Conservation (phyloP, 2,329 filamentous ascomycete species). For the Ceratocystis smalleyi region DNA sequence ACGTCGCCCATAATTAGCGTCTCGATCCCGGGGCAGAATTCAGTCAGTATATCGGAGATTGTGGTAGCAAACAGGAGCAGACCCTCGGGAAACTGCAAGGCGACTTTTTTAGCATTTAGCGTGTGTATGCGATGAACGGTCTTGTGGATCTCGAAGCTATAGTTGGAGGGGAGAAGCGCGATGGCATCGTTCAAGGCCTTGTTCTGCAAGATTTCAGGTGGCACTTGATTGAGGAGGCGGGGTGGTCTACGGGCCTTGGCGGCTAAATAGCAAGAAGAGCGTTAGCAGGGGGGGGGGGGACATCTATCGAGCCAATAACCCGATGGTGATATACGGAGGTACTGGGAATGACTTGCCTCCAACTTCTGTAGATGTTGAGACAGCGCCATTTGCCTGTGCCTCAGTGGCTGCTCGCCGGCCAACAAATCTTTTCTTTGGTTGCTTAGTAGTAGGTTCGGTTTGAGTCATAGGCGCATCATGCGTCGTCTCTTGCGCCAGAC, state of each 20-base stretch:
- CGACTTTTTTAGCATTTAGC: slow-evolving; percentile 63
- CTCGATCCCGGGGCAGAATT: slow-evolving; percentile 82
- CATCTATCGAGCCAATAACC: too few relatives aligned
- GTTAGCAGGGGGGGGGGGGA: too few relatives aligned
- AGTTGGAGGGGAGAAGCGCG: slow-evolving; percentile 77
- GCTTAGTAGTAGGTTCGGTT: slow-evolving; percentile 29
- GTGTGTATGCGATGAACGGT: slow-evolving; percentile 88
- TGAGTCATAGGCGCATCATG: not conserved
- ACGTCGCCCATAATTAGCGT: slow-evolving; percentile 99
- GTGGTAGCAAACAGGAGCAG: slow-evolving; percentile 91
- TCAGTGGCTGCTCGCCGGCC: slow-evolving; percentile 54
- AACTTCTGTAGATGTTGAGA: slow-evolving; percentile 14
- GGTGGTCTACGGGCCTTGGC: slow-evolving; percentile 56
- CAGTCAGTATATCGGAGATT: slow-evolving; percentile 86
- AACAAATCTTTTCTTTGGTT: slow-evolving; percentile 86
- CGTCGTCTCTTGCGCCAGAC: slow-evolving; percentile 20
- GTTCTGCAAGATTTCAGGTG: slow-evolving; percentile 71
- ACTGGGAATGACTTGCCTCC: slow-evolving; percentile 6
- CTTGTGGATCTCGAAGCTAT: slow-evolving; percentile 96
- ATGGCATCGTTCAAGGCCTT: slow-evolving; percentile 76
- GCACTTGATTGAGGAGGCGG: slow-evolving; percentile 80
- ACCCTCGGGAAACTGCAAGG: slow-evolving; percentile 94
- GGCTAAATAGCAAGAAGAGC: slow-evolving; percentile 32
- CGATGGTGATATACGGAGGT: too few relatives aligned
- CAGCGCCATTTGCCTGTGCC: slow-evolving; percentile 27